phyloP scores from a whole-genome alignment of 495 filamentous ascomycete species.

The Talaromyces wortmannii region DNA sequence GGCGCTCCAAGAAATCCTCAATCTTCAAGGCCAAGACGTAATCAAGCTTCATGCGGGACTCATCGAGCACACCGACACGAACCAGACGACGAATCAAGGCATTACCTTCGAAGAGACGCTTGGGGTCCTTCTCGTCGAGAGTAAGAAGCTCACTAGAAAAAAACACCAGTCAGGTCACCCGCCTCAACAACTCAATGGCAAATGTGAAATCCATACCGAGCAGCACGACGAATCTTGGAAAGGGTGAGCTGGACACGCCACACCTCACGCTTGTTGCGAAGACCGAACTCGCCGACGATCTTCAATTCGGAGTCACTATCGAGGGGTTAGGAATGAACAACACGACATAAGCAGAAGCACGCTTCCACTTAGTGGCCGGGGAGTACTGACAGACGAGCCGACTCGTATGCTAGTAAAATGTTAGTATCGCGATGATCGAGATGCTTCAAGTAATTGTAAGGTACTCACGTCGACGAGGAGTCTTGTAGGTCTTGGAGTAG shows the following conservation, averaged over 20 bases:
- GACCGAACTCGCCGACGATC: constrained; percentile 97
- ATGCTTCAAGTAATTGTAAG: neutral
- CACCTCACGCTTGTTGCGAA: constrained; percentile 99
- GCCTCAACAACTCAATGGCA: too few relatives aligned
- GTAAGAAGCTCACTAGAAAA: constrained; percentile 88
- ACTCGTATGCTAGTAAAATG: constrained; percentile 71
- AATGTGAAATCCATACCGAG: constrained; percentile 61
- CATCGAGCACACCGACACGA: constrained; percentile 98
- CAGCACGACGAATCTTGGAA: constrained; percentile 99
- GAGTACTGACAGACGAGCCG: constrained; percentile 95
- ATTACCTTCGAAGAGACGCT: constrained; percentile 99
- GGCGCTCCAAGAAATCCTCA: constrained; percentile 99
- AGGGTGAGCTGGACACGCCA: constrained; percentile 99
- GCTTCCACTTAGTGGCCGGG: constrained; percentile 97
- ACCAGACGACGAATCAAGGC: constrained; percentile 99
- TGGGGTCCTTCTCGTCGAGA: constrained; percentile 99
- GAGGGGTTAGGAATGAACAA: constrained; percentile 33
- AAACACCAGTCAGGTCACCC: constrained; percentile 6
- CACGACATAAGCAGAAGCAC: constrained; percentile 96
- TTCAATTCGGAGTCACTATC: constrained; percentile 97
- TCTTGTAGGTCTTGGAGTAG: constrained; percentile 99
- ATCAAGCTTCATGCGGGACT: constrained; percentile 99
- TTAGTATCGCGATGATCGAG: constrained; percentile 19
- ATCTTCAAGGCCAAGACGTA: constrained; percentile 97
- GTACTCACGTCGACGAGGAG: constrained; percentile 63